Percentiles rank a stretch among this genome's conserved stretches.
Conservation (phyloP, 1,284 basidiomycete species). For the Meira nashicola region DNA sequence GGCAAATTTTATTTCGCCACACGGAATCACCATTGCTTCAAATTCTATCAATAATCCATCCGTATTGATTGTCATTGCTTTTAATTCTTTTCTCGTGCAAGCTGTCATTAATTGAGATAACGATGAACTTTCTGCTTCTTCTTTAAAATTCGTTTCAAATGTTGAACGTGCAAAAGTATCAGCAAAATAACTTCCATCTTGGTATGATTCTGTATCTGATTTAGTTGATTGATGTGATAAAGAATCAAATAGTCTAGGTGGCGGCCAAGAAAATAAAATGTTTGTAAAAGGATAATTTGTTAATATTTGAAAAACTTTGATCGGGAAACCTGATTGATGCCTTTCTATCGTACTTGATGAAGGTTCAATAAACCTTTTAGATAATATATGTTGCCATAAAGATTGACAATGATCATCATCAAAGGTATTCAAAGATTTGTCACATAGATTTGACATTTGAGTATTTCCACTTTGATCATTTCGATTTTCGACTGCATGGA, state of each 20-base stretch:
- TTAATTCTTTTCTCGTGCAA: conserved; percentile 85
- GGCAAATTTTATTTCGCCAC: conserved; percentile 64
- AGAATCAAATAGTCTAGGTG: conserved; percentile 50
- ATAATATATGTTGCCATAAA: conserved; percentile 21
- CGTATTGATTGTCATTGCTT: conserved; percentile 65
- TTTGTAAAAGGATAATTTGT: conserved; percentile 52
- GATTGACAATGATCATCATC: conserved; percentile 49
- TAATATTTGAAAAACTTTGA: conserved; percentile 76
- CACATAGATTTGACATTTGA: conserved; percentile 86
- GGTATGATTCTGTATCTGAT: conserved; percentile 11
- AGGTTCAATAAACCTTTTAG: not conserved
- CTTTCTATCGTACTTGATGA: conserved; percentile 24
- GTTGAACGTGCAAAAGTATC: conserved; percentile 77
- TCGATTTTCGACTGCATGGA: conserved; percentile 73
- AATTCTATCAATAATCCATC: conserved; percentile 64
- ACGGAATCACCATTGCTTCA: conserved; percentile 86
- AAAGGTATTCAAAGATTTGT: conserved; percentile 60
- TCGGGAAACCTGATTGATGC: conserved; percentile 15
- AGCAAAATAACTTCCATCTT: conserved; percentile 65
- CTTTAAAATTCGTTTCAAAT: conserved; percentile 61
- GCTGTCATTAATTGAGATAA: conserved; percentile 68
- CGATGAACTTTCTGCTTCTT: not conserved
- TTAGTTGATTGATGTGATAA: not conserved
- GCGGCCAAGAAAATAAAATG: conserved; percentile 80
- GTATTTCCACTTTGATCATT: conserved; percentile 85